Conservation (phyloP, 139 green algal genomes). For the Ettlia oleoabundans region DNA sequence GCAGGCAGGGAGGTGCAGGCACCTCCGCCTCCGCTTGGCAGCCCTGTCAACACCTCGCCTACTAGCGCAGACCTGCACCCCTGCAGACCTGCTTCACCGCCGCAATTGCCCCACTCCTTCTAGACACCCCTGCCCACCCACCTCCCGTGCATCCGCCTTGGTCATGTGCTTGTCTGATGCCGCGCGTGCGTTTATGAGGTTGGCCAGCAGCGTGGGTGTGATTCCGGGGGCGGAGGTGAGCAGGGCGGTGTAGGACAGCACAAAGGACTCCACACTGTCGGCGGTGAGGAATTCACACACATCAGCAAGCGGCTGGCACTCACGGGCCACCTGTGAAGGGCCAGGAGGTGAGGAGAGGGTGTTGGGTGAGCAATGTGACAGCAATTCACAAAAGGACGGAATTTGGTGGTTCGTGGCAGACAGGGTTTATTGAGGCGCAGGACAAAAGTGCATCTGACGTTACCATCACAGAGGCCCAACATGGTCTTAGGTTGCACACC, state of each 20-base stretch:
- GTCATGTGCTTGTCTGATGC: constrained; percentile 44
- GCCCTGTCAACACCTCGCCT: too few relatives aligned
- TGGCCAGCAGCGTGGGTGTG: constrained; percentile 50
- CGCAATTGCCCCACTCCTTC: too few relatives aligned
- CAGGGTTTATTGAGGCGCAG: too few relatives aligned
- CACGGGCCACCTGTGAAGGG: constrained; percentile 32
- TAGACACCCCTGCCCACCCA: too few relatives aligned
- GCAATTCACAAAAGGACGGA: background rate
- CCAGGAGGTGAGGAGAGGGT: background rate
- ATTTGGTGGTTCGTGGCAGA: background rate
- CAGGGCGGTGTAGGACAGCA: constrained; percentile 72
- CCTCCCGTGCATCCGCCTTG: constrained; percentile 57
- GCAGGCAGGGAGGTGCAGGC: background rate
- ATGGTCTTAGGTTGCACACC: too few relatives aligned
- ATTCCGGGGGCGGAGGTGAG: constrained; percentile 48
- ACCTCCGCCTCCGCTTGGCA: too few relatives aligned
- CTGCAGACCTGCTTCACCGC: too few relatives aligned
- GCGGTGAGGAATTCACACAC: constrained; percentile 56
- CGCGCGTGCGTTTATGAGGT: constrained; percentile 47
- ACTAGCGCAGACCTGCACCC: too few relatives aligned
- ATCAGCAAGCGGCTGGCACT: constrained; percentile 60
- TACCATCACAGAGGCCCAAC: too few relatives aligned
- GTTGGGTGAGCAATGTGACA: background rate
- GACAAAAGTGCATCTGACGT: too few relatives aligned
- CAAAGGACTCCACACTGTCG: constrained; percentile 71